Evolutionary conservation across 495 filamentous ascomycete species (phyloP).

Genomic region (Oidiodendron maius): DNA sequence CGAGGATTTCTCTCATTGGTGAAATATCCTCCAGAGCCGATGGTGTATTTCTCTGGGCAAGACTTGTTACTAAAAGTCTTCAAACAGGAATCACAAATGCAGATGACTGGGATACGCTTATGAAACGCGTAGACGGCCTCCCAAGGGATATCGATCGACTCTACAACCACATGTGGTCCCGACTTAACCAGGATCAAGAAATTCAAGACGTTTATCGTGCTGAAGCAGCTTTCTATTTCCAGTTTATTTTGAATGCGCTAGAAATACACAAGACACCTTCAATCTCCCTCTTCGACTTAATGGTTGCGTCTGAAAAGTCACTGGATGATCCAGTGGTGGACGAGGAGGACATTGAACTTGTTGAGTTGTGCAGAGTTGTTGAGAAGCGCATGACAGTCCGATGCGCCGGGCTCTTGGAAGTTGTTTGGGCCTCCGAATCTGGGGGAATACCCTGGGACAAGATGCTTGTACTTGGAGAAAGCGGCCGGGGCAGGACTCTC

Average conservation of each 20-base stretch:
- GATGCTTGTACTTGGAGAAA: neutral
- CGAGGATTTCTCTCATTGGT: neutral
- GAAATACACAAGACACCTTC: neutral
- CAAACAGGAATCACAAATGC: neutral
- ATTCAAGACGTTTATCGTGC: neutral
- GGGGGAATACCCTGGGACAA: neutral
- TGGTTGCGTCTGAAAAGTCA: neutral
- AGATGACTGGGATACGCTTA: neutral
- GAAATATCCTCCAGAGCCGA: neutral
- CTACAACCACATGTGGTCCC: slow-evolving; percentile 1
- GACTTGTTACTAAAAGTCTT: slow-evolving; percentile 1
- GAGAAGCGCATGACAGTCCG: neutral
- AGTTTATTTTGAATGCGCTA: neutral
- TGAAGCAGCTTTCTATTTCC: slow-evolving; percentile 5
- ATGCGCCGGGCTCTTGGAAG: slow-evolving; percentile 2
- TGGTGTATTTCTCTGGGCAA: slow-evolving; percentile 15
- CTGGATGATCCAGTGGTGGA: neutral
- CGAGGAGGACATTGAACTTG: neutral
- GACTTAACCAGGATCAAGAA: neutral
- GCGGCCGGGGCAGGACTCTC: neutral
- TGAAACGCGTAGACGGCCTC: neutral
- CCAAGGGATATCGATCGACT: slow-evolving; percentile 3
- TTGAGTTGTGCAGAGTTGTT: neutral
- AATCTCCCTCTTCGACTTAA: slow-evolving; percentile 1
- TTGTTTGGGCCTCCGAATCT: neutral